A percentile compares a stretch with the other conserved stretches of the same genome.
These are phyloP conservation scores for Zopfochytrium polystomum DNA, from an alignment of 371 early-diverging fungal genomes.

Conservation along the genomic window DNA sequence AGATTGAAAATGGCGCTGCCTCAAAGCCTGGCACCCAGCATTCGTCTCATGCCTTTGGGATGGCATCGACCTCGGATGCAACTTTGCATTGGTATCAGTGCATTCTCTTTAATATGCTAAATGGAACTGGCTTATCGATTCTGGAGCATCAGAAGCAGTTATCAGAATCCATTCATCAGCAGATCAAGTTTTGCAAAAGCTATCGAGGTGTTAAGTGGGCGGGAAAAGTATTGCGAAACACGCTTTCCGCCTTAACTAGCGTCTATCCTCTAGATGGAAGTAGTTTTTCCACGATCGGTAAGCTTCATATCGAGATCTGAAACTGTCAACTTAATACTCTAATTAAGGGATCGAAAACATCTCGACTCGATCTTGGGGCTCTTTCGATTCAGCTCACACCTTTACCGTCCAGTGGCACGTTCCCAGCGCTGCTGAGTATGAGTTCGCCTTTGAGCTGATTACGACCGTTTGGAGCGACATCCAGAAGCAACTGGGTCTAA, in stretches of 20 bases:
- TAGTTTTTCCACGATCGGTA: conserved; percentile 42
- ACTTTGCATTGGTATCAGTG: conserved; percentile 77
- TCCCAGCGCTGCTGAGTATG: conserved; percentile 64
- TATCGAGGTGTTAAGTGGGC: conserved; percentile 72
- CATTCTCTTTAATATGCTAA: conserved; percentile 56
- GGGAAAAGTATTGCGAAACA: conserved; percentile 54
- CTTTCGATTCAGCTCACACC: conserved; percentile 51
- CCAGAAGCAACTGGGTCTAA: conserved; percentile 44
- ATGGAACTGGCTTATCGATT: conserved; percentile 52
- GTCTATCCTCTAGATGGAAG: conserved; percentile 57
- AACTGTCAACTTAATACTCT: too few relatives aligned
- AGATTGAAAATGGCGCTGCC: conserved; percentile 70
- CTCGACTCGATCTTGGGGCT: conserved; percentile 59
- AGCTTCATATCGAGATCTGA: too few relatives aligned
- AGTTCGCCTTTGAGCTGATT: conserved; percentile 64
- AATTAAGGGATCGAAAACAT: background rate
- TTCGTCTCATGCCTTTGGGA: conserved; percentile 50
- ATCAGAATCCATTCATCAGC: conserved; percentile 45
- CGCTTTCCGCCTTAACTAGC: conserved; percentile 47
- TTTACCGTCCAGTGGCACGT: conserved; percentile 75
- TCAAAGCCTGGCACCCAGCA: conserved; percentile 52
- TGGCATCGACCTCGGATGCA: conserved; percentile 56
- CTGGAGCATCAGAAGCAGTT: conserved; percentile 56
- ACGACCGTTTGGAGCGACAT: conserved; percentile 50
- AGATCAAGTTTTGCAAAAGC: conserved; percentile 60